Evolutionary conservation across 2,329 filamentous ascomycete species (phyloP).

Genomic region (Pseudogymnoascus sp.): DNA sequence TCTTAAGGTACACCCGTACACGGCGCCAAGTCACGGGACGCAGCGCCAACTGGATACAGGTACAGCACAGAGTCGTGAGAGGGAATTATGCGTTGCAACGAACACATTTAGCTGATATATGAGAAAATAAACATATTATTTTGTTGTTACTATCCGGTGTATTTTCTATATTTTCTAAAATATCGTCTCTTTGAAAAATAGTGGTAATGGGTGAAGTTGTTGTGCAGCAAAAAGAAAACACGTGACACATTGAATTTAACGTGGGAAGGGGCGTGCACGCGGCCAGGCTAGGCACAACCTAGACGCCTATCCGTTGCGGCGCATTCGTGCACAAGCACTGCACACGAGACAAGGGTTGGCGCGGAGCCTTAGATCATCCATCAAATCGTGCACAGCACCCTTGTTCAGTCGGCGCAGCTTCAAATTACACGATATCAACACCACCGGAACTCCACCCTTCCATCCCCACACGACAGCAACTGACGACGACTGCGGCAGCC

Average conservation of each 20-base stretch:
- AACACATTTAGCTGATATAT: not conserved
- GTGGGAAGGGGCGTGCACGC: not conserved
- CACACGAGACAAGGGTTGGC: slow-evolving; percentile 1
- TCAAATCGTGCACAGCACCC: slow-evolving; percentile 2
- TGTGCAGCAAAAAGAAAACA: not conserved
- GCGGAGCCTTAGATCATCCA: slow-evolving; percentile 2
- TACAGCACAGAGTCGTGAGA: not conserved
- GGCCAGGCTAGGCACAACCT: slow-evolving; percentile 4
- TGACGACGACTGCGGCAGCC: slow-evolving; percentile 5
- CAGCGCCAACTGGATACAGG: not conserved
- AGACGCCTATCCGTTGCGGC: slow-evolving; percentile 5
- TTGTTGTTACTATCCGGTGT: not conserved
- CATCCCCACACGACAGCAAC: not conserved
- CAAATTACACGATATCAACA: slow-evolving; percentile 5
- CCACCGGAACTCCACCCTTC: not conserved
- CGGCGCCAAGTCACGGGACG: slow-evolving; percentile 3
- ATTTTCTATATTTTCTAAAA: not conserved
- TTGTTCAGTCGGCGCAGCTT: slow-evolving; percentile 7
- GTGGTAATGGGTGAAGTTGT: not conserved
- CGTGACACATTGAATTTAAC: not conserved
- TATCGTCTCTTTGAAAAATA: not conserved
- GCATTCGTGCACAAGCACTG: slow-evolving; percentile 5
- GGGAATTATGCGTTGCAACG: not conserved
- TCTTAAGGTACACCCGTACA: not conserved
- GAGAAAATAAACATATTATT: not conserved